Percentiles rank a stretch among this genome's conserved stretches.
Evolutionary conservation across 1,284 basidiomycete species (phyloP).

Genomic region (Boletellus deceptivus): DNA sequence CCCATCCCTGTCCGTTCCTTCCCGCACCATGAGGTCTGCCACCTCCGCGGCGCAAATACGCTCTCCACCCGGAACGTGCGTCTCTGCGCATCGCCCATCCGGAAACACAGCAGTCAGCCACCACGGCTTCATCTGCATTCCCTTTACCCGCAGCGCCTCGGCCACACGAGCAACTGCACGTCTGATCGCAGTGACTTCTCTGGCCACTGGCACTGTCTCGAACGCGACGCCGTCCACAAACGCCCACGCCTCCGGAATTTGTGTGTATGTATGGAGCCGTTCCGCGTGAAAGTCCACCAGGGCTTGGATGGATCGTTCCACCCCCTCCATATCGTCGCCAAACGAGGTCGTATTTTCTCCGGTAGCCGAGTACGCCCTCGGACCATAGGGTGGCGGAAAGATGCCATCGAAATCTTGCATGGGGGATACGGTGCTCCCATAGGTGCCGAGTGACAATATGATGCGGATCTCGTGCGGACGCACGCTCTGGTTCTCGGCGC

Average conservation of each 20-base stretch:
- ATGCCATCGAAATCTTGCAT: conserved; percentile 74
- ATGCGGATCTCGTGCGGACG: conserved; percentile 39
- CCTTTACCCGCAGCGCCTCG: conserved; percentile 5
- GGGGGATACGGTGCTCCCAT: conserved; percentile 64
- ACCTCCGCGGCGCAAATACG: conserved; percentile 37
- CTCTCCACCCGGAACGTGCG: conserved; percentile 25
- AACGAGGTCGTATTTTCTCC: conserved; percentile 45
- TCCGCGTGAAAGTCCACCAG: conserved; percentile 68
- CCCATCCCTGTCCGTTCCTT: conserved; percentile 17
- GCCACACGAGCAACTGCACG: conserved; percentile 38
- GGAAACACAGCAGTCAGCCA: conserved; percentile 78
- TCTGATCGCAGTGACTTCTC: conserved; percentile 68
- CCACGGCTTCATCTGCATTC: conserved; percentile 60
- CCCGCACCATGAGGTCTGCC: conserved; percentile 34
- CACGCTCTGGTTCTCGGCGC: conserved; percentile 21
- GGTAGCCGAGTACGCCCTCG: conserved; percentile 38
- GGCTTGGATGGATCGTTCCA: conserved; percentile 45
- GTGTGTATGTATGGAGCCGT: conserved; percentile 55
- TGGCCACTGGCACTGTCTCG: conserved; percentile 72
- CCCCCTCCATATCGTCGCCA: conserved; percentile 29
- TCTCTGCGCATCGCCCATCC: conserved; percentile 49
- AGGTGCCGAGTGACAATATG: conserved; percentile 73
- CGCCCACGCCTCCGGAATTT: conserved; percentile 51
- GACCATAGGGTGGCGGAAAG: conserved; percentile 77
- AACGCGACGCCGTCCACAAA: conserved; percentile 68